phyloP scores from a whole-genome alignment of 2,329 filamentous ascomycete genomes.

The Leptographium galeiforme region DNA sequence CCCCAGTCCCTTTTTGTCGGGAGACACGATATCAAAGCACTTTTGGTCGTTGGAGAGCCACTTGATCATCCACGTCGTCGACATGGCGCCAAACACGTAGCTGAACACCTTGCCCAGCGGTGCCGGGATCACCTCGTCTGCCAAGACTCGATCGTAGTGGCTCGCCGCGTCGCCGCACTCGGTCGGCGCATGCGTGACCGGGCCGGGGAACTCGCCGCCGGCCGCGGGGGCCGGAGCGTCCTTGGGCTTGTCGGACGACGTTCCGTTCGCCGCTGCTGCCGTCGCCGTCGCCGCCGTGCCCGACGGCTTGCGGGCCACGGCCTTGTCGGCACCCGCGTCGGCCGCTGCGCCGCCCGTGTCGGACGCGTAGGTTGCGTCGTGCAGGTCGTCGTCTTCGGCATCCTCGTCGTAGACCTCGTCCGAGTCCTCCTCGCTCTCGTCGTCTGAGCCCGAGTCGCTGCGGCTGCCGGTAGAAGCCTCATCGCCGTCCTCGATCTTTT shows the following conservation, averaged over 20 bases:
- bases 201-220: constrained; percentile 63
- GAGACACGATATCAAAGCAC: constrained; percentile 72
- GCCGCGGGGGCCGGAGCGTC: constrained; percentile 28
- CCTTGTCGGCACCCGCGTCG: constrained; percentile 47
- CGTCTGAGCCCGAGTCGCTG: constrained; percentile 46
- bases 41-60: constrained; percentile 83
- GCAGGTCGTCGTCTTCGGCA: constrained; percentile 54
- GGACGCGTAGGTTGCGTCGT: constrained; percentile 21
- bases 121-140: constrained; percentile 74
- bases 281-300: constrained; percentile 26
- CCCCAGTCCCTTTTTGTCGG: constrained; percentile 67
- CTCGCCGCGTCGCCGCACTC: constrained; percentile 66
- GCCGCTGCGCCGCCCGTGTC: constrained; percentile 28
- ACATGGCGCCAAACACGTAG: constrained; percentile 72
- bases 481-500: constrained; percentile 57
- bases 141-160: constrained; percentile 76
- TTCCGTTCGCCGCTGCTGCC: constrained; percentile 23
- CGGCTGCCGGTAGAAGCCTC: constrained; percentile 26
- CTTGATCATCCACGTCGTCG: constrained; percentile 68
- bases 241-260: constrained; percentile 32
- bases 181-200: constrained; percentile 67
- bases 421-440: constrained; percentile 59
- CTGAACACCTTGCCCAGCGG: constrained; percentile 87
- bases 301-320: constrained; percentile 59
- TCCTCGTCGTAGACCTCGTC: constrained; percentile 71